Evolutionary conservation across 1,284 basidiomycete species (phyloP), one percentile per base, ranked within the genome.

Genomic region (Ceratobasidium sp.): DNA sequence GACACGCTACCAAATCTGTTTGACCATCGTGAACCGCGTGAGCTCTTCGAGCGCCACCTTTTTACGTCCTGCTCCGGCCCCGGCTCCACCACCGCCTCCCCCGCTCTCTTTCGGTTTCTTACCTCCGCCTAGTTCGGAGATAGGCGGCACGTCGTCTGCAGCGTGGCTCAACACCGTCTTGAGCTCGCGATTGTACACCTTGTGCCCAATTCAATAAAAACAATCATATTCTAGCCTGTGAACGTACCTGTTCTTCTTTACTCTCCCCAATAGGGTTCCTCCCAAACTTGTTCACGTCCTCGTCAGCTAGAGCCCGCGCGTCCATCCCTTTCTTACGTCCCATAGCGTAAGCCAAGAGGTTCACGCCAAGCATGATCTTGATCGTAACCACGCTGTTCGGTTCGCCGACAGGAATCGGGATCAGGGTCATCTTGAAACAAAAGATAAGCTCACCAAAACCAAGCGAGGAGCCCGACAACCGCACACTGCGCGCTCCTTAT

Each of bases 21-120:
- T 97, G 53, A 97, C 93, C 96, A 97, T 97, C 28, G 95, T 97
- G 87, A 94, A 97, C 78, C 96, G 86, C 53, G 95, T 97, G 78
- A 97, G 89, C 82, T 97, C 95, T 83, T 97, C 95, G 78, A 97
- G 85, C 77, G 90, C 90, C 79, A 94, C 89, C 78, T 87, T 85
- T 80, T 90, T 91, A 82, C 88, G 91, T 85, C 91, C 90, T 49
- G 88, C 87, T 42, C 80, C 78, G 39, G 46, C 26, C n/a, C 28
- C 58, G n/a, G 26, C 82, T 33, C 86, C 61, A 77, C 46, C 80
- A 68, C 44, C 20, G 39, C 49, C 44, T 39, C 77, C 56, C 51
- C 71, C 23, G 66, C 26, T 26, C n/a, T 26, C 26, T 23, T 77
- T 23, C 58, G 66, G 79, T 42, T 56, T 77, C 23, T 49, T 77